A percentile compares a stretch with the other conserved stretches of the same genome.
Evolutionary conservation across 2,329 filamentous ascomycete species (phyloP).

Genomic region (Cladophialophora exuberans): DNA sequence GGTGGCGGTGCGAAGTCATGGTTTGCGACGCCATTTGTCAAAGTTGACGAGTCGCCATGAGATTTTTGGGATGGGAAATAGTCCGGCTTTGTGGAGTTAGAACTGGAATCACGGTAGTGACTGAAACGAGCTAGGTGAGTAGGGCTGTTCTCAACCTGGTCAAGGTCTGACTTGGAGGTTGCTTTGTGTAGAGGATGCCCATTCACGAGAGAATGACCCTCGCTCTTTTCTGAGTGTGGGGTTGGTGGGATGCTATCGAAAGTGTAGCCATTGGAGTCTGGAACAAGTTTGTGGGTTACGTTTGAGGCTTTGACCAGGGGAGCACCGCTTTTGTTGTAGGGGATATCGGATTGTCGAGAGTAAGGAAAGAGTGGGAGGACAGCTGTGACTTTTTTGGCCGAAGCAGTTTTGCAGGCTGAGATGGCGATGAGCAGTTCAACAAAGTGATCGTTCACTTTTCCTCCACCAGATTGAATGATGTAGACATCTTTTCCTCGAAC

Average conservation of each 20-base stretch:
- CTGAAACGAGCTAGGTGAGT: slow-evolving; percentile 46
- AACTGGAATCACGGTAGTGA: slow-evolving; percentile 42
- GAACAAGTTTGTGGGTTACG: slow-evolving; percentile 39
- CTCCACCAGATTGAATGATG: slow-evolving; percentile 92
- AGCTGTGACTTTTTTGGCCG: slow-evolving; percentile 88
- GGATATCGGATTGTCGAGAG: slow-evolving; percentile 91
- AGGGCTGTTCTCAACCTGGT: slow-evolving; percentile 55
- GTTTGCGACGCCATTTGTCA: slow-evolving; percentile 57
- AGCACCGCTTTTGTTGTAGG: slow-evolving; percentile 93
- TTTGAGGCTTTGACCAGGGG: slow-evolving; percentile 73
- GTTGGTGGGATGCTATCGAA: slow-evolving; percentile 93
- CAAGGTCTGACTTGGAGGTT: slow-evolving; percentile 69
- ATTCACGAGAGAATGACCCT: slow-evolving; percentile 67
- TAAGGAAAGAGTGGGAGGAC: slow-evolving; percentile 96
- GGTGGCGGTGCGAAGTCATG: slow-evolving; percentile 54
- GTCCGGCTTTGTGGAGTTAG: slow-evolving; percentile 39
- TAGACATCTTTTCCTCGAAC: slow-evolving; percentile 98
- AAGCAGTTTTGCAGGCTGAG: slow-evolving; percentile 95
- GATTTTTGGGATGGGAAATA: slow-evolving; percentile 37
- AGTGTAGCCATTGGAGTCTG: slow-evolving; percentile 63
- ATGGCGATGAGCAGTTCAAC: slow-evolving; percentile 98
- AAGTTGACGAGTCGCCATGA: slow-evolving; percentile 28
- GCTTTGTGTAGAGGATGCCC: slow-evolving; percentile 73
- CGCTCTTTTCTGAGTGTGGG: slow-evolving; percentile 71
- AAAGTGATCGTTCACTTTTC: slow-evolving; percentile 92